These are phyloP conservation scores for Excoecaria cochinchinensis DNA, from an alignment of 345 rosid species.

Conservation along the genomic window DNA sequence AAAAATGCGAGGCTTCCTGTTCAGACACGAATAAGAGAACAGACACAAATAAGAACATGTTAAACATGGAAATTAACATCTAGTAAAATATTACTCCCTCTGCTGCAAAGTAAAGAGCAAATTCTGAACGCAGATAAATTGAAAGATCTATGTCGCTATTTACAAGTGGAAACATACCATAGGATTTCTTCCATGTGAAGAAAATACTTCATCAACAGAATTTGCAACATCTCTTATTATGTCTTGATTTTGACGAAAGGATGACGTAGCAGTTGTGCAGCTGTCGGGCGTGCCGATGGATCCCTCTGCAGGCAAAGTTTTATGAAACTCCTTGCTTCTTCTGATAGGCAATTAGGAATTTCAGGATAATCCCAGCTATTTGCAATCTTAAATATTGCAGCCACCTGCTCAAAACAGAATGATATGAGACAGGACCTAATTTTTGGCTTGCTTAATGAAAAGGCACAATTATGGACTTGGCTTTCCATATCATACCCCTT, in stretches of 20 bases:
- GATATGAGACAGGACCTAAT: not conserved
- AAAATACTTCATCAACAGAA: not conserved
- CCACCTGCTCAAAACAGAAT: slow-evolving; percentile 59
- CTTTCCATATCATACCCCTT: slow-evolving; percentile 57
- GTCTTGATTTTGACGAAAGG: slow-evolving; percentile 43
- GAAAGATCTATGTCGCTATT: too few relatives aligned
- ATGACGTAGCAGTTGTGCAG: slow-evolving; percentile 67
- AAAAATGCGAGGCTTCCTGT: not conserved
- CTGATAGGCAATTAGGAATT: slow-evolving; percentile 79
- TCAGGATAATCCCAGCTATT: slow-evolving; percentile 84
- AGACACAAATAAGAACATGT: not conserved
- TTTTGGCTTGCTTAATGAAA: slow-evolving; percentile 11
- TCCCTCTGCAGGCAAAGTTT: slow-evolving; percentile 84
- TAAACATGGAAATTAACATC: not conserved
- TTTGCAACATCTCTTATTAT: not conserved
- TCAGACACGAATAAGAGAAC: too few relatives aligned
- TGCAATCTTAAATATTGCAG: slow-evolving; percentile 94
- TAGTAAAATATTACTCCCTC: not conserved
- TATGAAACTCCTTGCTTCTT: slow-evolving; percentile 68
- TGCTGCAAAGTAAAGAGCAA: too few relatives aligned
- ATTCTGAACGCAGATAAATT: too few relatives aligned
- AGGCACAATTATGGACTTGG: not conserved
- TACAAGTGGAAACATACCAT: not conserved
- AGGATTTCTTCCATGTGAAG: not conserved
- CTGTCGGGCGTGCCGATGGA: slow-evolving; percentile 74